Evolutionary conservation across 768 basidiomycete genomes (phyloP).

Genomic region (Trametes villosa): DNA sequence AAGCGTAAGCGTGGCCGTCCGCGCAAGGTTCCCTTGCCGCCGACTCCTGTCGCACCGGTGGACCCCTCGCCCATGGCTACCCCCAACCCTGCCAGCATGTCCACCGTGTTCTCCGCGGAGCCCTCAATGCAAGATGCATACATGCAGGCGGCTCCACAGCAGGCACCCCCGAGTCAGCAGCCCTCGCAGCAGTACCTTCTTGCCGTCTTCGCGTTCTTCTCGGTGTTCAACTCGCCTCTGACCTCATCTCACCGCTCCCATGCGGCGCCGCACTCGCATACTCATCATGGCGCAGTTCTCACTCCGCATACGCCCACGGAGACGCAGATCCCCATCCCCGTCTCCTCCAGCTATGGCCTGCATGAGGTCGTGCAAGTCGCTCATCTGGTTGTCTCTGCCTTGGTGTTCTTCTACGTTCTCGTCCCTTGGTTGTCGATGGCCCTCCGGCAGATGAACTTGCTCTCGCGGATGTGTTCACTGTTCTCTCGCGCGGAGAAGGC

Average conservation of each 20-base stretch:
- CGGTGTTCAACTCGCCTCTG: constrained; percentile 80
- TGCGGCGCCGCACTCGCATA: constrained; percentile 28
- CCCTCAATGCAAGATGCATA: constrained; percentile 24
- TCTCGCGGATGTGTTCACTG: constrained; percentile 13
- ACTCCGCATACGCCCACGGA: constrained; percentile 35
- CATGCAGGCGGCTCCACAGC: constrained; percentile 19
- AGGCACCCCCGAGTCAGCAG: constrained; percentile 16
- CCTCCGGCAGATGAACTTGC: constrained; percentile 20
- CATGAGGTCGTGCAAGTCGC: constrained; percentile 61
- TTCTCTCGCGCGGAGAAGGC: background rate
- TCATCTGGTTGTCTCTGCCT: constrained; percentile 67
- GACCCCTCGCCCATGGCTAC: constrained; percentile 23
- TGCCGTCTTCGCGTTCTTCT: constrained; percentile 83
- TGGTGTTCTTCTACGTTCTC: constrained; percentile 64
- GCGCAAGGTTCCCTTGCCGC: constrained; percentile 64
- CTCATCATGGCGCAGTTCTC: constrained; percentile 65
- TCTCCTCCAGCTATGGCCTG: constrained; percentile 45
- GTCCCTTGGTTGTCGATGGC: constrained; percentile 47
- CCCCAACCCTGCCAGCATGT: constrained; percentile 16
- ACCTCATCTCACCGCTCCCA: constrained; percentile 45
- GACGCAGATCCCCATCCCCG: constrained; percentile 26
- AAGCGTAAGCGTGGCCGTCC: constrained; percentile 87
- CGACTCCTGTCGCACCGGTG: constrained; percentile 30
- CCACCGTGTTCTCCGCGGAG: constrained; percentile 24
- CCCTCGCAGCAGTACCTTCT: constrained; percentile 68